A percentile compares a stretch with the other conserved stretches of the same genome.
Evolutionary conservation across 2,329 filamentous ascomycete genomes (phyloP).

Genomic region (Chaetomium sp.): DNA sequence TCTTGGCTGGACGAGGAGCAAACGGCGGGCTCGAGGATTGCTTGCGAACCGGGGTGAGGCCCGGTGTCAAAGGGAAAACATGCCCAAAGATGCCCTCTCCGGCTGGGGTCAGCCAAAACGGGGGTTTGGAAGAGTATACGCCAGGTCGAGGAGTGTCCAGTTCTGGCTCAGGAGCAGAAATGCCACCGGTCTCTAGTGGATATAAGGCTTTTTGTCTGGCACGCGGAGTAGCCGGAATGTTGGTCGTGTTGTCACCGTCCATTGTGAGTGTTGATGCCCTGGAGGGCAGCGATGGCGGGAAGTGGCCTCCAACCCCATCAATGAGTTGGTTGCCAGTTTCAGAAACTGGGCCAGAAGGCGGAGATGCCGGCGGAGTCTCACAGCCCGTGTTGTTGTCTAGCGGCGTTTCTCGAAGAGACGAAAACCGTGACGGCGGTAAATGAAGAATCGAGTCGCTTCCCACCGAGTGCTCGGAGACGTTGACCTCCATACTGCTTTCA

Average conservation of each 20-base stretch:
- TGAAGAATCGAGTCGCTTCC: neutral
- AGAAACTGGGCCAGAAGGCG: conserved; percentile 22
- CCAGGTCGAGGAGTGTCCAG: neutral
- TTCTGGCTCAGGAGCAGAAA: neutral
- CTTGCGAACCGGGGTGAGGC: conserved; percentile 22
- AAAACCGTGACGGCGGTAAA: neutral
- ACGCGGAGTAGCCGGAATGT: neutral
- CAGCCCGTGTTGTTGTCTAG: neutral
- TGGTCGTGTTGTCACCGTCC: conserved; percentile 18
- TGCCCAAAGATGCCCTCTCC: neutral
- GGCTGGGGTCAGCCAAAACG: neutral
- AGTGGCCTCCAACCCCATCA: conserved; percentile 25
- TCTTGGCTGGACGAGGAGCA: conserved; percentile 21
- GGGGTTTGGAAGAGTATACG: neutral
- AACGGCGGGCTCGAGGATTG: conserved; percentile 21
- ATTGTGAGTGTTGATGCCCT: conserved; percentile 23
- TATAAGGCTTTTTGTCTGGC: too few species aligned
- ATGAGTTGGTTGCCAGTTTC: conserved; percentile 20
- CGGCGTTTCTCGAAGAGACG: neutral
- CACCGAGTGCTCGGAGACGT: conserved; percentile 5
- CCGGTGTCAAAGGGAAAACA: conserved; percentile 20
- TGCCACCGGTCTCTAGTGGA: neutral
- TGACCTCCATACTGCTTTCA: conserved; percentile 19
- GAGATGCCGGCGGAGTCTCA: conserved; percentile 20
- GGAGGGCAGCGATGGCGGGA: conserved; percentile 19